Evolutionary conservation across 83 land plant species (phyloP).

Genomic region (Diphasiastrum complanatum): DNA sequence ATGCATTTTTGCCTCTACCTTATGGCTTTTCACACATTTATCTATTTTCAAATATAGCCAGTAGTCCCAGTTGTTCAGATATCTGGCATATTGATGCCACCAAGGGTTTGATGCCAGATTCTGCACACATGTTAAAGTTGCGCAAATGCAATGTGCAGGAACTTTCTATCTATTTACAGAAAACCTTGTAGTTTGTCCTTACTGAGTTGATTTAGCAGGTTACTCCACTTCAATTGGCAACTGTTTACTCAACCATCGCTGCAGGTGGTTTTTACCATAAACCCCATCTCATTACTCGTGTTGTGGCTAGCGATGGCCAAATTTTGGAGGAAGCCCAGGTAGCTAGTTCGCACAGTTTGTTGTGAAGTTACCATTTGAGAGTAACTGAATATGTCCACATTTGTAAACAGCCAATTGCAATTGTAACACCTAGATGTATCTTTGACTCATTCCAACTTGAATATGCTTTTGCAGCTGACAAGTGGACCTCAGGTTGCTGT

Average conservation of each 20-base stretch:
- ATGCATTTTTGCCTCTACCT: too few species aligned
- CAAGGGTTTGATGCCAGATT: not conserved
- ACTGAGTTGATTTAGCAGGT: conserved; percentile 17
- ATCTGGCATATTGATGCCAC: too few species aligned
- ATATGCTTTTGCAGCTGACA: not conserved
- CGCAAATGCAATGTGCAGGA: not conserved
- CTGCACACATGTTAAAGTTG: not conserved
- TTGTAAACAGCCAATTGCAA: too few species aligned
- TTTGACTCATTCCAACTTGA: not conserved
- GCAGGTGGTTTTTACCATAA: conserved; percentile 33
- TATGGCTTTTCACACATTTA: too few species aligned
- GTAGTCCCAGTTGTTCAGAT: too few species aligned
- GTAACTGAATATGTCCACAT: not conserved
- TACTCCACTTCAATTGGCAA: conserved; percentile 37
- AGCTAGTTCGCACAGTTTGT: not conserved
- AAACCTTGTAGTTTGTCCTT: not conserved
- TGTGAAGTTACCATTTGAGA: too few species aligned
- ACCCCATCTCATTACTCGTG: conserved; percentile 31
- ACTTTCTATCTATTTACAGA: not conserved
- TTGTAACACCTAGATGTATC: too few species aligned
- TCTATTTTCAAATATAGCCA: too few species aligned
- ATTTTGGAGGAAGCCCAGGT: conserved; percentile 24
- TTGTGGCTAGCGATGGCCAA: conserved; percentile 29
- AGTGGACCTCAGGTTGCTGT: conserved; percentile 9
- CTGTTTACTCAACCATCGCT: conserved; percentile 41